Base-by-base conservation (phyloP, 805 yeast species). In the Cyberlindnera euphorbiae region DNA sequence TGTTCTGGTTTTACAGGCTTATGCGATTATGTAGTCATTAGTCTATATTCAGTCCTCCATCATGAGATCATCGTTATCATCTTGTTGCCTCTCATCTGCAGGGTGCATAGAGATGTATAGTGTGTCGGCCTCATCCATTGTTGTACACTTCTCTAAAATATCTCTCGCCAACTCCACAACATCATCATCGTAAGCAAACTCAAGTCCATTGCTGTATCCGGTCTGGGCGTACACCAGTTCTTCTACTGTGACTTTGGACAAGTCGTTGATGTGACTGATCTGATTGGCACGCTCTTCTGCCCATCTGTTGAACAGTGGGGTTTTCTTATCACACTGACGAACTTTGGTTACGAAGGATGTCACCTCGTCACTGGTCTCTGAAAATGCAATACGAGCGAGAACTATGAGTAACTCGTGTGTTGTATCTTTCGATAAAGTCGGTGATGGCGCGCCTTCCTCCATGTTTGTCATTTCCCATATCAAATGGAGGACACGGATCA, bases 111-210 rank as follows among this genome's bases (percentile, higher is more conserved):
- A 76, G 39, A 72, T 62, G 54, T 76, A 84, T 43, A 86, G 61
- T 35, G 77, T 74, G 56, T 87, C 95, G 1, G 87, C 86, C 47
- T 84, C 94, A 45, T 82, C 88, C 50, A 79, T 79, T 4, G 86
- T 81, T 9, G 79, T 72, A 41, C 79, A 76, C 18, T 71, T 67
- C 40, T 79, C 86, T 36, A 87, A 62, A 14, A 86, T 71, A 44
- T 79, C 84, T 43, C 86, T 66, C 0, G 94, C 80, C 51, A 80
- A 62, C 43, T 79, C 86, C 26, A 82, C 75, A 3, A 77, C 75
- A 39, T 74, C 78, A 38, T 67, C 73, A 38, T 75, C 79, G 50
- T 78, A 80, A 6, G 76, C 71, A 41, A 77, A 69, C 50, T 79
- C 85, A 11, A 77, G 52, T 2, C 85, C 85, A 50, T 79, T 77